phyloP scores from a whole-genome alignment of 192 early-diverging fungal species.

The Pecoramyces ruminantium region DNA sequence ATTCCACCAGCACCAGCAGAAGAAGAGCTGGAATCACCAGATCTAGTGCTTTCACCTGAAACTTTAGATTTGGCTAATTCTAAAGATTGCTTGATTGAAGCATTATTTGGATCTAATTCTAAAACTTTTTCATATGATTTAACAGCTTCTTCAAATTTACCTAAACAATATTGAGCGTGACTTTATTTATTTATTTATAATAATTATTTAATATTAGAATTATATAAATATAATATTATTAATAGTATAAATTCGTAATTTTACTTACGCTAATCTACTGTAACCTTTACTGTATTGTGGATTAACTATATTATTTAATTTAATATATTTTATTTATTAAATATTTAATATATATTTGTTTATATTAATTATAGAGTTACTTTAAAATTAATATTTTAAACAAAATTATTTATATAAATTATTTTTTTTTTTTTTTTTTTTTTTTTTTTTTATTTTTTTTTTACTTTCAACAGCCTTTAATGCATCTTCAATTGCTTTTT shows the following conservation, averaged over 20 bases:
- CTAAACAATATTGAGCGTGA: constrained; percentile 81
- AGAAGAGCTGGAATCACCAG: constrained; percentile 10
- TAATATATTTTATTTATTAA: too few relatives aligned
- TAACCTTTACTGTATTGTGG: constrained; percentile 85
- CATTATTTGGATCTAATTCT: constrained; percentile 63
- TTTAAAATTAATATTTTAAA: too few relatives aligned
- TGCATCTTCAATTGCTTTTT: constrained; percentile 75
- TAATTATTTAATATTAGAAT: not conserved
- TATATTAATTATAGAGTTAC: too few relatives aligned
- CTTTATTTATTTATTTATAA: constrained; percentile 11
- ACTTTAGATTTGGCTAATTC: not conserved
- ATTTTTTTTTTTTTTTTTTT: too few relatives aligned
- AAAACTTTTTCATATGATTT: constrained; percentile 84
- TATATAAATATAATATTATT: not conserved
- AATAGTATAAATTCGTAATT: not conserved
- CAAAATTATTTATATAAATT: too few relatives aligned
- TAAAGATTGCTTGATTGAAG: constrained; percentile 44
- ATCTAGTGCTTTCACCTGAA: not conserved
- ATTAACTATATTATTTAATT: constrained; percentile 32
- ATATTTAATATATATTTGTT: too few relatives aligned
- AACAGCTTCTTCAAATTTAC: constrained; percentile 64
- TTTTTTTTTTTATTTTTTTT: too few relatives aligned
- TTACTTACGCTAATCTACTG: constrained; percentile 61
- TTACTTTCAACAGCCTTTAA: constrained; percentile 47
- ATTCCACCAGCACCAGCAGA: constrained; percentile 29